Evolutionary conservation across 352 stramenopile species (phyloP).

Genomic region (Pelagophyceae sp.): DNA sequence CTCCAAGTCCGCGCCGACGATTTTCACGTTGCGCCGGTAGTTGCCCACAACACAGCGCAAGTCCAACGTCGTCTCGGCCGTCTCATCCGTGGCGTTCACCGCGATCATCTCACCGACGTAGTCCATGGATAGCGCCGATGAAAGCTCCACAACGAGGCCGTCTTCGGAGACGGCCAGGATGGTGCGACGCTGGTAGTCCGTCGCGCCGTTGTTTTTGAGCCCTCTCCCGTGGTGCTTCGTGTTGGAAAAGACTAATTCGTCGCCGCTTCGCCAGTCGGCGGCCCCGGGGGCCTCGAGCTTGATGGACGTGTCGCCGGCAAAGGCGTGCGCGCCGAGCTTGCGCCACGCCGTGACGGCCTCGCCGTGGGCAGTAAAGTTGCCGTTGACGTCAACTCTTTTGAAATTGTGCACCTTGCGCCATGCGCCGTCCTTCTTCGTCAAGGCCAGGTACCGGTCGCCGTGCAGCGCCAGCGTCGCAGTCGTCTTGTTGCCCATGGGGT

Average conservation of each 20-base stretch:
- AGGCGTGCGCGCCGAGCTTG: conserved; percentile 19
- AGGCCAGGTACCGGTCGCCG: conserved; percentile 23
- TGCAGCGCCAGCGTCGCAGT: conserved; percentile 23
- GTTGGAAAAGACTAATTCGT: conserved; percentile 18
- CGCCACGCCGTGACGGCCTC: conserved; percentile 1
- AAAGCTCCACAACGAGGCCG: conserved; percentile 15
- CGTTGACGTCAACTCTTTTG: conserved; percentile 26
- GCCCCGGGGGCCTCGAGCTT: background rate
- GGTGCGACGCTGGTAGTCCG: background rate
- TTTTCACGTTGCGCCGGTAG: conserved; percentile 5
- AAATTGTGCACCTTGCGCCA: conserved; percentile 11
- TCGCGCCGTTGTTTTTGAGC: background rate
- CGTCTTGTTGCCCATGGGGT: conserved; percentile 23
- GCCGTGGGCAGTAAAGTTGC: conserved; percentile 15
- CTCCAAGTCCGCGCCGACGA: conserved; percentile 19
- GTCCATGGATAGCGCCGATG: background rate
- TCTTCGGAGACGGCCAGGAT: conserved; percentile 17
- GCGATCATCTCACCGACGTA: conserved; percentile 19
- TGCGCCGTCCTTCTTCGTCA: background rate
- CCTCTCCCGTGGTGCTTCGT: conserved; percentile 12
- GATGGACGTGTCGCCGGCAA: background rate
- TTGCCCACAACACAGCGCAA: conserved; percentile 17
- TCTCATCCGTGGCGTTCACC: background rate
- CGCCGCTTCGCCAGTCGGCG: conserved; percentile 20
- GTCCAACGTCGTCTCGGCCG: conserved; percentile 7